These are phyloP conservation scores for Xerophyta viscosa DNA, from an alignment of 106 monocot genomes.

Conservation along the genomic window DNA sequence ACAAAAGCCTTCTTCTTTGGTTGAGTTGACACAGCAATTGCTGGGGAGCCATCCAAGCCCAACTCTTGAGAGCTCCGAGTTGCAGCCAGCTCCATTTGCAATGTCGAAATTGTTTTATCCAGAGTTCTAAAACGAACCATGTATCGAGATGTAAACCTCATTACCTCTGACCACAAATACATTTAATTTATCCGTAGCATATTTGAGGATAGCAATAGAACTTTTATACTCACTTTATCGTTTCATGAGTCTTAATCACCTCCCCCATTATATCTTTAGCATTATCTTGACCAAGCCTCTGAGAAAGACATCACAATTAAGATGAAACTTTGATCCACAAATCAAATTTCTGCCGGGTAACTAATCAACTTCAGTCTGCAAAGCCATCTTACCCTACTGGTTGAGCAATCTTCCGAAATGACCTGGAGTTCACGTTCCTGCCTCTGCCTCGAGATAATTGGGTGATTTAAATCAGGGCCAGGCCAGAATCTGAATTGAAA, in stretches of 20 bases:
- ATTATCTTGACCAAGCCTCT: conserved; percentile 15
- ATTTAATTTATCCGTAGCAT: not conserved
- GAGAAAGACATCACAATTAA: not conserved
- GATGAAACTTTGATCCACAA: too few species aligned
- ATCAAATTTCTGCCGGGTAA: too few species aligned
- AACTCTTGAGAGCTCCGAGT: conserved; percentile 61
- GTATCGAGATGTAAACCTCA: not conserved
- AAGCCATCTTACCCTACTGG: conserved; percentile 33
- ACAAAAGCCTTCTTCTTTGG: conserved; percentile 87
- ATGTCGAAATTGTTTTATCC: conserved; percentile 85
- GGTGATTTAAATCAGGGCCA: conserved; percentile 14
- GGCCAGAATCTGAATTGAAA: conserved; percentile 26
- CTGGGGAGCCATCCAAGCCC: conserved; percentile 32
- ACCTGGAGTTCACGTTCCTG: conserved; percentile 38
- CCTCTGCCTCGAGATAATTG: conserved; percentile 15
- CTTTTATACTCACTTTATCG: conserved; percentile 26
- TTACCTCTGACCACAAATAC: not conserved
- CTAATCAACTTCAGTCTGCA: too few species aligned
- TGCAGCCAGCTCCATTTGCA: conserved; percentile 88
- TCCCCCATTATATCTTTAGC: conserved; percentile 30
- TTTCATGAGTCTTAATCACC: conserved; percentile 39
- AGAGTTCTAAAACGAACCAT: conserved; percentile 53
- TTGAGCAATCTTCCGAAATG: conserved; percentile 23
- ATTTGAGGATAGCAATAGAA: too few species aligned
- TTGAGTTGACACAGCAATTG: conserved; percentile 8